A percentile compares a stretch with the other conserved stretches of the same genome.
phyloP scores from a whole-genome alignment of 164 flowering plant genomes.

The Macadamia integrifolia region DNA sequence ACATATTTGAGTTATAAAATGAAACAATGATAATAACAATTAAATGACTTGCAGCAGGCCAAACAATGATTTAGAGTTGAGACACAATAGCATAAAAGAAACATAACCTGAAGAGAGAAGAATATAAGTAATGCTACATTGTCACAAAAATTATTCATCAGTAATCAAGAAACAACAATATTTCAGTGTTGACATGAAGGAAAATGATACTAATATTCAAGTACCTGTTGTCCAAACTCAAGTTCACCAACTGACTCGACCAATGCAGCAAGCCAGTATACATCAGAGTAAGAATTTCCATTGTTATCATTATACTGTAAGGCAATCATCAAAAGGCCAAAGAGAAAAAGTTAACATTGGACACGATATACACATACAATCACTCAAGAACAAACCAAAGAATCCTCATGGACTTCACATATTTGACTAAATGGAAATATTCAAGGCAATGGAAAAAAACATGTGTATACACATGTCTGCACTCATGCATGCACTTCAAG shows the following conservation, averaged over 20 bases:
- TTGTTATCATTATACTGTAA: slow-evolving; percentile 88
- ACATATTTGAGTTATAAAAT: too few relatives aligned
- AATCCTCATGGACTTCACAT: too few relatives aligned
- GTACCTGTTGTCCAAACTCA: slow-evolving; percentile 94
- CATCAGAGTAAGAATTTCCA: slow-evolving; percentile 91
- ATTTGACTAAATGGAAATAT: too few relatives aligned
- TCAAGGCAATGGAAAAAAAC: too few relatives aligned
- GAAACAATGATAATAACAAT: too few relatives aligned
- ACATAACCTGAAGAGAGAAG: too few relatives aligned
- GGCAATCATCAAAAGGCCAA: not conserved
- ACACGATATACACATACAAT: not conserved
- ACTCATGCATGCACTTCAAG: too few relatives aligned
- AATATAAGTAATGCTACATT: not conserved
- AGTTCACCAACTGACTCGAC: slow-evolving; percentile 85
- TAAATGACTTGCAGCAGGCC: too few relatives aligned
- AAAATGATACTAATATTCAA: slow-evolving; percentile 7
- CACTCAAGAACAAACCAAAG: too few relatives aligned
- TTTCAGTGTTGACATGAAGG: not conserved
- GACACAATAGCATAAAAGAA: too few relatives aligned
- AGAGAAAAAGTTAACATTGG: not conserved
- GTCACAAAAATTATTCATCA: not conserved
- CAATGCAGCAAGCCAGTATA: slow-evolving; percentile 85
- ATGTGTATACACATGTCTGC: too few relatives aligned
- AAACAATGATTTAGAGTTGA: too few relatives aligned
- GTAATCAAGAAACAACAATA: not conserved